phyloP scores from a whole-genome alignment of 2,329 filamentous ascomycete genomes.

The Fusarium neocosmosporiellum region DNA sequence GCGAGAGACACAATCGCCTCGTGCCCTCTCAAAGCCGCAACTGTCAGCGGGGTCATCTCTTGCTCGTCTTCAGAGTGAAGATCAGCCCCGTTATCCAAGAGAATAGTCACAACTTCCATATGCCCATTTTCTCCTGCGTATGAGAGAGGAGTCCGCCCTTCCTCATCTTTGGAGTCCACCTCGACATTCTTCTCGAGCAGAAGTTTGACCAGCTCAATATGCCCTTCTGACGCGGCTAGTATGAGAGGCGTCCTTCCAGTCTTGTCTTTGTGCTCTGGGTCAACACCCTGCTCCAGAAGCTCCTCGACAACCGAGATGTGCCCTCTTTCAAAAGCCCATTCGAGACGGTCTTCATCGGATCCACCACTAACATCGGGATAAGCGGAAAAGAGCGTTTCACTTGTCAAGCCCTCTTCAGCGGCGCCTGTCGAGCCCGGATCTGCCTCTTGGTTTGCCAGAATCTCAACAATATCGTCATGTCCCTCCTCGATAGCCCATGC shows the following conservation, averaged over 20 bases:
- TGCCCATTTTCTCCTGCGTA: neutral
- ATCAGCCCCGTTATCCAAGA: neutral
- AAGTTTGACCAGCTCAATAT: neutral
- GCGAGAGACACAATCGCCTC: neutral
- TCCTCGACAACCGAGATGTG: neutral
- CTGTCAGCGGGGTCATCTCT: neutral
- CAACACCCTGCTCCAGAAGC: neutral
- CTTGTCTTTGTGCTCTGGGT: neutral
- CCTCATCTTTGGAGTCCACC: neutral
- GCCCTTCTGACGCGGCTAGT: neutral
- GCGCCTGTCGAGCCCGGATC: neutral
- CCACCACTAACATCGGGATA: neutral
- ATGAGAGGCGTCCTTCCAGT: neutral
- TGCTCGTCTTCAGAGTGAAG: neutral
- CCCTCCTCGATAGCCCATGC: neutral
- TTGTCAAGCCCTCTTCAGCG: neutral
- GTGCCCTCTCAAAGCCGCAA: neutral
- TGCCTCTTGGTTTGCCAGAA: neutral
- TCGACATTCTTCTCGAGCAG: neutral
- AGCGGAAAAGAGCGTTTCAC: neutral
- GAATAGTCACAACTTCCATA: neutral
- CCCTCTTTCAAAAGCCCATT: neutral
- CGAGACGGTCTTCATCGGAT: neutral
- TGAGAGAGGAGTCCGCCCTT: neutral
- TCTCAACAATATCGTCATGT: neutral